Base-by-base conservation (phyloP, 768 basidiomycete genomes). In the Lentinula guzmanii region DNA sequence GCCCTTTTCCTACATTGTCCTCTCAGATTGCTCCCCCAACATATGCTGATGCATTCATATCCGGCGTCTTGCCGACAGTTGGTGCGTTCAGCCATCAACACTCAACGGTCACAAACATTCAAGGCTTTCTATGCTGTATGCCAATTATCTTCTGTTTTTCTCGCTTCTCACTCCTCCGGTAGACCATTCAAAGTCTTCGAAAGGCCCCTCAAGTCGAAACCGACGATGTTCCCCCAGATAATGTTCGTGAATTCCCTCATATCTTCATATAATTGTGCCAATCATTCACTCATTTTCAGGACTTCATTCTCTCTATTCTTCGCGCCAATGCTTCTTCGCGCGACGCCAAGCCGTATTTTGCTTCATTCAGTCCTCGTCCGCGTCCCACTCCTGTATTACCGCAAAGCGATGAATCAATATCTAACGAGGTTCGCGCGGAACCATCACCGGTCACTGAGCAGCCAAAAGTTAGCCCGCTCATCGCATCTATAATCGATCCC, bases 301-400 rank as follows among this genome's bases (percentile, higher is more conserved):
- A 98, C 71, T 95, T 99, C 69, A 95, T 99, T 69, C 76, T 98
- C 60, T 97, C 95, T 35, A 91, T 99, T 68, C 80, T 99, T 56
- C 88, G 90, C 58, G 89, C 97, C 33, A 93, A 91, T 63, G 96
- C 97, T 11, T 98, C 96, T 1, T 73, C 89, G 57, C 81, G 97
- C 65, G 97, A 99, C 71, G 89, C 95, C 33, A 87, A 87, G 58
- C 89, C 89, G 1, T 99, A 97, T 72, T 82, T 97, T 9, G 90
- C 87, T 33, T 92, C 88, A n/a, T 98, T 99, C 71, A 91, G 91
- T 6, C 83, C 86, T 18, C 84, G 86, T 34, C 67, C 66, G 61
- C 67, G 46, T 68, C 67, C 61, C 63, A 67, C 16, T 66, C 64
- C 64, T 61, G 37, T 70, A 65, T 24, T 61, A 67, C 64, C 62